Evolutionary conservation across 164 flowering plant species (phyloP).

Genomic region (Hamamelis virginiana): DNA sequence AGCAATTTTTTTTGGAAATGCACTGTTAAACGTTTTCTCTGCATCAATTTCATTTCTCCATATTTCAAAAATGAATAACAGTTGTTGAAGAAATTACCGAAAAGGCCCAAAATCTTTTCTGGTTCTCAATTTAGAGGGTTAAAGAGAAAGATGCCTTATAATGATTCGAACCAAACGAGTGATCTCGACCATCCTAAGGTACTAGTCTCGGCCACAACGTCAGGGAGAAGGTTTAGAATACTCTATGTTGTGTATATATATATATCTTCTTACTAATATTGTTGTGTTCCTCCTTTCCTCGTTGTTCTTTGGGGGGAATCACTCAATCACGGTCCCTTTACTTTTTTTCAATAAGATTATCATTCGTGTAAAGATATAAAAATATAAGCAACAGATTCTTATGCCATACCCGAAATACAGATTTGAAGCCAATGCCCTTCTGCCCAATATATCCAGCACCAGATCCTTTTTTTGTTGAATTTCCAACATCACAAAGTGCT

Average conservation of each 20-base stretch:
- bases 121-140: background rate
- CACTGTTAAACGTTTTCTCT: too few relatives aligned
- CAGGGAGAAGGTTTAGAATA: too few relatives aligned
- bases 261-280: background rate
- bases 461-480: slow-evolving; percentile 82
- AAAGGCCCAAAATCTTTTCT: background rate
- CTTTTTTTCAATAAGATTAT: background rate
- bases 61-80: too few relatives aligned
- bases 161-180: background rate
- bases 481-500: slow-evolving; percentile 98
- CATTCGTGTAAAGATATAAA: background rate
- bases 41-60: too few relatives aligned
- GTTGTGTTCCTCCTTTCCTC: background rate
- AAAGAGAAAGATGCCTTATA: background rate
- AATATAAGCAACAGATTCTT: background rate
- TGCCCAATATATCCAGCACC: slow-evolving; percentile 87
- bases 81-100: background rate
- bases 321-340: background rate
- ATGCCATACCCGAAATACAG: slow-evolving; percentile 83
- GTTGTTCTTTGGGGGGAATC: background rate
- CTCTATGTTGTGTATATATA: too few relatives aligned
- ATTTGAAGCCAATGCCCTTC: slow-evolving; percentile 98
- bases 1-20: background rate
- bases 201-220: too few relatives aligned
- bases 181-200: too few relatives aligned